Evolutionary conservation across 2,329 filamentous ascomycete species (phyloP).

Genomic region (Ampelomyces quisqualis): DNA sequence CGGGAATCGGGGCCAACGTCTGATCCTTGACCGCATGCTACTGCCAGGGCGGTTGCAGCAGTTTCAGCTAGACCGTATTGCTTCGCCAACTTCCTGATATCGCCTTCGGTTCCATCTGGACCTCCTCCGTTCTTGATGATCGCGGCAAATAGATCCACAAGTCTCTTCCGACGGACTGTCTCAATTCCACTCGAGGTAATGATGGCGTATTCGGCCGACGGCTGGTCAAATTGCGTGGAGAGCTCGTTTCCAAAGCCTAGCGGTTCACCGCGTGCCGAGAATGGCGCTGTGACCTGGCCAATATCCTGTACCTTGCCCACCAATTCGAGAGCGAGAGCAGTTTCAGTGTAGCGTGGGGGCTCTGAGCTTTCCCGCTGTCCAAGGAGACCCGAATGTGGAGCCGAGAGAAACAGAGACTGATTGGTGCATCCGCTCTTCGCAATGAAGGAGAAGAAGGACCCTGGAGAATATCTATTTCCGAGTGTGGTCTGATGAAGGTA

Average conservation of each 20-base stretch:
- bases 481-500: slow-evolving; percentile 44
- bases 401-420: slow-evolving; percentile 77
- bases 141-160: slow-evolving; percentile 90
- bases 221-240: slow-evolving; percentile 89
- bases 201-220: slow-evolving; percentile 80
- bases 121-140: slow-evolving; percentile 70
- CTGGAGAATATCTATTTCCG: slow-evolving; percentile 71
- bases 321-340: slow-evolving; percentile 76
- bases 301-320: slow-evolving; percentile 75
- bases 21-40: slow-evolving; percentile 89
- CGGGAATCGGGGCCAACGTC: slow-evolving; percentile 73
- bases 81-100: slow-evolving; percentile 80
- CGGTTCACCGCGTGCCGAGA: slow-evolving; percentile 60
- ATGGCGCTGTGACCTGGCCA: slow-evolving; percentile 72
- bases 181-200: slow-evolving; percentile 90
- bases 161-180: slow-evolving; percentile 74
- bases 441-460: slow-evolving; percentile 87
- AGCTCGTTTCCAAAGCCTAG: slow-evolving; percentile 92
- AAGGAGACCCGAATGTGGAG: slow-evolving; percentile 86
- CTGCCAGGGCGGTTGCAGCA: slow-evolving; percentile 85
- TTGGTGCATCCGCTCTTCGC: slow-evolving; percentile 59
- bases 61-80: slow-evolving; percentile 87
- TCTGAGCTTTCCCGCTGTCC: slow-evolving; percentile 57
- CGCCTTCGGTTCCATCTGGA: slow-evolving; percentile 78
- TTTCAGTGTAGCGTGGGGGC: slow-evolving; percentile 69